A percentile compares a stretch with the other conserved stretches of the same genome.
phyloP scores from a whole-genome alignment of 139 green algal genomes.

The Spirogloea muscicola region DNA sequence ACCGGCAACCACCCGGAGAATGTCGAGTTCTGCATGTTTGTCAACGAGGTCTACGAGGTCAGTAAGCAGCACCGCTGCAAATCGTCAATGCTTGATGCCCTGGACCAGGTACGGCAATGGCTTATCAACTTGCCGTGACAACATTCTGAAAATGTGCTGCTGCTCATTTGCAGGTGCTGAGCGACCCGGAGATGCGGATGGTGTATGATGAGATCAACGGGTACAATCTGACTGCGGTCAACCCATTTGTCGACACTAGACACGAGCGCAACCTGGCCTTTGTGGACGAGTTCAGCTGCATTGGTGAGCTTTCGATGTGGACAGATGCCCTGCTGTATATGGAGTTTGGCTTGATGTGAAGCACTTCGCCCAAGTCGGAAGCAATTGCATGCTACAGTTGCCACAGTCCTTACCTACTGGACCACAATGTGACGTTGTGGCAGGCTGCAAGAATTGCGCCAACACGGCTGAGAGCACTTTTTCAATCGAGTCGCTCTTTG shows the following conservation, averaged over 20 bases:
- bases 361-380: too few relatives aligned
- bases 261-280: conserved; percentile 36
- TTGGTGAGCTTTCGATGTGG: conserved; percentile 18
- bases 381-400: too few relatives aligned
- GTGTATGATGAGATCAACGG: conserved; percentile 51
- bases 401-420: too few relatives aligned
- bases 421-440: too few relatives aligned
- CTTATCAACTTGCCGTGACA: too few relatives aligned
- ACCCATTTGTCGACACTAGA: conserved; percentile 29
- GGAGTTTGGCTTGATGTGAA: too few relatives aligned
- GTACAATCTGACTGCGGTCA: conserved; percentile 16
- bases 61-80: too few relatives aligned
- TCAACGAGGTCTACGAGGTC: conserved; percentile 51
- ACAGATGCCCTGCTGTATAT: not conserved
- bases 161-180: conserved; percentile 45
- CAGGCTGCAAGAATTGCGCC: conserved; percentile 50
- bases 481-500: conserved; percentile 38
- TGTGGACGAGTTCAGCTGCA: conserved; percentile 51
- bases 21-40: conserved; percentile 42
- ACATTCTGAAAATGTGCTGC: too few relatives aligned
- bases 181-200: conserved; percentile 40
- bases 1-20: conserved; percentile 43
- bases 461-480: conserved; percentile 36
- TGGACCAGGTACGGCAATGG: too few relatives aligned
- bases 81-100: too few relatives aligned